Percentiles rank a stretch among this genome's conserved stretches.
Conservation (phyloP, 2,329 filamentous ascomycete genomes). For the Elsinoe batatas region DNA sequence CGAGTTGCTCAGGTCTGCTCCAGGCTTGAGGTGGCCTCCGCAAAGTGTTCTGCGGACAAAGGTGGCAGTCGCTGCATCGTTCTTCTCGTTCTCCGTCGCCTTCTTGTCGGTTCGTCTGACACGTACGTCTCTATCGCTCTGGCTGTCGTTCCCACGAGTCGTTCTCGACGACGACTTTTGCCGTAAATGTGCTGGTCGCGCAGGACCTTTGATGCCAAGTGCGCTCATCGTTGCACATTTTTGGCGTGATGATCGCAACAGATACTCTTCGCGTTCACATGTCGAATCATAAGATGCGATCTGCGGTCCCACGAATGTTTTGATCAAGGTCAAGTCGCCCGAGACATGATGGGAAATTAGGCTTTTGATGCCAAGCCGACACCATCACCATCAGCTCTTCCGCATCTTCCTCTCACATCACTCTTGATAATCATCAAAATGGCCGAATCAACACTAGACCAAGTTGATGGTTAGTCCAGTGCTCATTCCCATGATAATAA, state of each 20-base stretch:
- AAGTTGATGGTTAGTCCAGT: slow-evolving; percentile 24
- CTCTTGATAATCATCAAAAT: slow-evolving; percentile 15
- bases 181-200: slow-evolving; percentile 1
- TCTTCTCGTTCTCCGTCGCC: slow-evolving; percentile 8
- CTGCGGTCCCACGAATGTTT: background rate
- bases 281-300: background rate
- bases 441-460: slow-evolving; percentile 24
- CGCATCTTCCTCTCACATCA: background rate
- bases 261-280: background rate
- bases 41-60: slow-evolving; percentile 80
- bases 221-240: slow-evolving; percentile 8
- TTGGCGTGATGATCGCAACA: background rate
- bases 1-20: slow-evolving; percentile 45
- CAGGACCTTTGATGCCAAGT: slow-evolving; percentile 6
- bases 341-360: background rate
- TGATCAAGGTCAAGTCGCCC: background rate
- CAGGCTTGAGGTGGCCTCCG: slow-evolving; percentile 44
- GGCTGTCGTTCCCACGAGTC: background rate
- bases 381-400: background rate
- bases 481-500: background rate
- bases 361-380: slow-evolving; percentile 7
- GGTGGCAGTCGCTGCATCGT: slow-evolving; percentile 64
- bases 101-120: slow-evolving; percentile 30
- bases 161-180: slow-evolving; percentile 10
- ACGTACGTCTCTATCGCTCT: background rate